phyloP scores from a whole-genome alignment of 148 eudicot species.

The Rhododendron williamsianum region DNA sequence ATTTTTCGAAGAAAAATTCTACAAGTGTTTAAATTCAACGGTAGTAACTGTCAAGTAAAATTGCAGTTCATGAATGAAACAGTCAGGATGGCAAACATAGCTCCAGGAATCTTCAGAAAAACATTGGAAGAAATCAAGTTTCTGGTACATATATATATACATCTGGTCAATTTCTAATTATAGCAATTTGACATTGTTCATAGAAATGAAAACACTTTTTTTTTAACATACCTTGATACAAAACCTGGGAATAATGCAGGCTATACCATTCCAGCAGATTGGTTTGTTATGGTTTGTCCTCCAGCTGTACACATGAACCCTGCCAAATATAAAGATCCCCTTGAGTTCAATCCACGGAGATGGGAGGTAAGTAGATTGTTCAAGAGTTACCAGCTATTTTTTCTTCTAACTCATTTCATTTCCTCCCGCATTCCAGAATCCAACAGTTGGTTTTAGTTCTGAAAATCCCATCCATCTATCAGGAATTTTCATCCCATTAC shows the following conservation, averaged over 20 bases:
- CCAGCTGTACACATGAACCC: constrained; percentile 81
- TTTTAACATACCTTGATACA: constrained; percentile 14
- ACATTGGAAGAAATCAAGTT: constrained; percentile 50
- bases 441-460: not conserved
- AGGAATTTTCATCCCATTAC: not conserved
- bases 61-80: constrained; percentile 84
- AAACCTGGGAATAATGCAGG: constrained; percentile 31
- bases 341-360: constrained; percentile 76
- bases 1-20: not conserved
- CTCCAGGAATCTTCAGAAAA: constrained; percentile 76
- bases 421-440: not conserved
- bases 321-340: constrained; percentile 58
- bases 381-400: not conserved
- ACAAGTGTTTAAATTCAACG: not conserved
- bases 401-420: not conserved
- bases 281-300: constrained; percentile 90
- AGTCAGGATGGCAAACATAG: constrained; percentile 77
- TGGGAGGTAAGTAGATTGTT: constrained; percentile 54
- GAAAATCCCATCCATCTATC: not conserved
- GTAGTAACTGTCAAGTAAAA: constrained; percentile 8
- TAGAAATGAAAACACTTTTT: not conserved
- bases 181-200: not conserved
- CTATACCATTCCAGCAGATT: constrained; percentile 85
- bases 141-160: constrained; percentile 40
- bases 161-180: no score